These are phyloP conservation scores for Arthrobotrys entomopaga DNA, from an alignment of 2,329 filamentous ascomycete genomes.

Conservation along the genomic window DNA sequence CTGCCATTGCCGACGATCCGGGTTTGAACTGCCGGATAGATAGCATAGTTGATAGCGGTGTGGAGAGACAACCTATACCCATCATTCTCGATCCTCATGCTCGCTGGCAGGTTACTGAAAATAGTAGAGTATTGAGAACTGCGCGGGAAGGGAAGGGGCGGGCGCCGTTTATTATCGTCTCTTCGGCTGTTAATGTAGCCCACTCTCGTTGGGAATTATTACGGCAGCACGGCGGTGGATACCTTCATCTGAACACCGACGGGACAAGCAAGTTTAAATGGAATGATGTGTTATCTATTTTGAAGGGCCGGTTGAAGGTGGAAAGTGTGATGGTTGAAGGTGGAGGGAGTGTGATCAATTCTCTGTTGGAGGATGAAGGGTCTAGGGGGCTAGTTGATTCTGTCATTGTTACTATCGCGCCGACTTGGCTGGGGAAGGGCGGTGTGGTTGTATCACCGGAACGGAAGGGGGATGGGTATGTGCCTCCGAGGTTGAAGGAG, in stretches of 20 bases:
- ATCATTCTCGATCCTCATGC: constrained; percentile 81
- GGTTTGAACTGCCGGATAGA: constrained; percentile 82
- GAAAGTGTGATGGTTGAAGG: constrained; percentile 91
- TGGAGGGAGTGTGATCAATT: constrained; percentile 82
- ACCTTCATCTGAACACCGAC: constrained; percentile 62
- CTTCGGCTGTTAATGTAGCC: constrained; percentile 2
- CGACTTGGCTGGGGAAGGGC: constrained; percentile 85
- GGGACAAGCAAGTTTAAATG: constrained; percentile 15
- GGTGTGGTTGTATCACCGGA: constrained; percentile 82
- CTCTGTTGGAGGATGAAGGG: constrained; percentile 71
- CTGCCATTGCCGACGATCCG: constrained; percentile 84
- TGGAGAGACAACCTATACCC: constrained; percentile 76
- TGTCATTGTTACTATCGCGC: constrained; percentile 88
- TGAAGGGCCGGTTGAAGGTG: constrained; percentile 62
- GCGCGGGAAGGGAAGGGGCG: constrained; percentile 73
- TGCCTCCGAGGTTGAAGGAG: constrained; percentile 71
- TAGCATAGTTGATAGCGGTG: constrained; percentile 64
- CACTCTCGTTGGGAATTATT: constrained; percentile 61
- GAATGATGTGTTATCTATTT: constrained; percentile 58
- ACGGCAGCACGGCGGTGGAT: constrained; percentile 67
- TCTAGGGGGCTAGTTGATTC: constrained; percentile 75
- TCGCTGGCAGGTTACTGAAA: constrained; percentile 74
- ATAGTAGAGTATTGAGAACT: constrained; percentile 73
- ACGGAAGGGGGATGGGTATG: constrained; percentile 65
- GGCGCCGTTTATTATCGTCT: constrained; percentile 75